Evolutionary conservation across 352 stramenopile species (phyloP).

Genomic region (Phytophthora constricta): DNA sequence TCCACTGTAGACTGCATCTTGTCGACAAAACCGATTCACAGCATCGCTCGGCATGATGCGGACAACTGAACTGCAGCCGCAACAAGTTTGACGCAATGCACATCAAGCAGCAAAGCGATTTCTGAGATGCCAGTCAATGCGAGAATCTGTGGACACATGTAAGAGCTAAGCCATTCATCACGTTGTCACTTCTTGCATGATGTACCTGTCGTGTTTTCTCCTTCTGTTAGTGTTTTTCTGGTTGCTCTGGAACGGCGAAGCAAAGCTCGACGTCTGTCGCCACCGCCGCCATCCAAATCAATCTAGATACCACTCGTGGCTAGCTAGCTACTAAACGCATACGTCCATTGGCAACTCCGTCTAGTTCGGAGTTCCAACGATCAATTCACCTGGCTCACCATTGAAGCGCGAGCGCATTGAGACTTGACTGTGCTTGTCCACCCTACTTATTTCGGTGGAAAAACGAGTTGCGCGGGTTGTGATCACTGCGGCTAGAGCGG

Average conservation of each 20-base stretch:
- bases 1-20: slow-evolving; percentile 1
- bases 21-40: slow-evolving; percentile 3
- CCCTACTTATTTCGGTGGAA: slow-evolving; percentile 68
- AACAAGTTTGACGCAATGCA: background rate
- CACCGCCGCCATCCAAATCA: slow-evolving; percentile 25
- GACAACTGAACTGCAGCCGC: background rate
- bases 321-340: slow-evolving; percentile 40
- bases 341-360: slow-evolving; percentile 30
- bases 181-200: slow-evolving; percentile 17
- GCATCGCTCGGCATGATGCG: too few species aligned
- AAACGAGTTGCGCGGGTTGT: slow-evolving; percentile 62
- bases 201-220: slow-evolving; percentile 30
- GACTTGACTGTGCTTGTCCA: background rate
- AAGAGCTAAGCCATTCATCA: too few species aligned
- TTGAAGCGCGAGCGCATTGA: background rate
- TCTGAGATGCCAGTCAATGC: background rate
- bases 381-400: background rate
- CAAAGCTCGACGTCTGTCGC: slow-evolving; percentile 21
- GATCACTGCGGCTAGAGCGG: slow-evolving; percentile 49
- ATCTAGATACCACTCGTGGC: slow-evolving; percentile 15
- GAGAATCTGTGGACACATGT: too few species aligned
- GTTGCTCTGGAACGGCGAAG: slow-evolving; percentile 19
- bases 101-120: too few species aligned
- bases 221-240: slow-evolving; percentile 30
- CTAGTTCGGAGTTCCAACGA: slow-evolving; percentile 7